Percentiles rank a stretch among this genome's conserved stretches.
Evolutionary conservation across 75 land plant species (phyloP).

Genomic region (Picea sitchensis): DNA sequence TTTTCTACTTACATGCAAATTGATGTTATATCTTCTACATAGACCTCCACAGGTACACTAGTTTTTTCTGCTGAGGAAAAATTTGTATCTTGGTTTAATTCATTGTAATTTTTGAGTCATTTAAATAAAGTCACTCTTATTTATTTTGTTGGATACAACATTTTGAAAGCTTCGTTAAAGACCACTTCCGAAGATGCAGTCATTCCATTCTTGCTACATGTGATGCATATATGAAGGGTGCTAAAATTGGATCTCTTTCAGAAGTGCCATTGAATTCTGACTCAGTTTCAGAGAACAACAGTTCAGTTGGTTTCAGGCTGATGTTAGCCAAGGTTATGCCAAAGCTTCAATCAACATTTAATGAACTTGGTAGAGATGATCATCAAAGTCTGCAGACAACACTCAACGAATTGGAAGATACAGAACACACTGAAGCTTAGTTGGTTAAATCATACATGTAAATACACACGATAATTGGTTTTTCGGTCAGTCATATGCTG

Average conservation of each 20-base stretch:
- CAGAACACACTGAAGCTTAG: too few relatives aligned
- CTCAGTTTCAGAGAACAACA: constrained; percentile 30
- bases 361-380: constrained; percentile 68
- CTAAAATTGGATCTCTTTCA: constrained; percentile 41
- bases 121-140: neutral
- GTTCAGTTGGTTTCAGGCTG: constrained; percentile 86
- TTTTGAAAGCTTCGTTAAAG: constrained; percentile 68
- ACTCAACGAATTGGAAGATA: too few relatives aligned
- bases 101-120: neutral
- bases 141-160: constrained; percentile 44
- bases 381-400: constrained; percentile 18
- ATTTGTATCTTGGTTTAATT: neutral
- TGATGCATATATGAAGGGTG: constrained; percentile 61
- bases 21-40: constrained; percentile 73
- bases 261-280: constrained; percentile 3
- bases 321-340: constrained; percentile 77
- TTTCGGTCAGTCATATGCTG: neutral
- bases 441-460: neutral
- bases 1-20: constrained; percentile 68
- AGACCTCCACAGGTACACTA: constrained; percentile 66
- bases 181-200: constrained; percentile 56
- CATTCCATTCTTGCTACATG: constrained; percentile 56
- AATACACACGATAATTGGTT: neutral
- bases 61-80: neutral
- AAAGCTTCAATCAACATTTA: constrained; percentile 51